These are phyloP conservation scores for Pseudozyma hubeiensis DNA, from an alignment of 1,284 basidiomycete genomes.

Conservation along the genomic window DNA sequence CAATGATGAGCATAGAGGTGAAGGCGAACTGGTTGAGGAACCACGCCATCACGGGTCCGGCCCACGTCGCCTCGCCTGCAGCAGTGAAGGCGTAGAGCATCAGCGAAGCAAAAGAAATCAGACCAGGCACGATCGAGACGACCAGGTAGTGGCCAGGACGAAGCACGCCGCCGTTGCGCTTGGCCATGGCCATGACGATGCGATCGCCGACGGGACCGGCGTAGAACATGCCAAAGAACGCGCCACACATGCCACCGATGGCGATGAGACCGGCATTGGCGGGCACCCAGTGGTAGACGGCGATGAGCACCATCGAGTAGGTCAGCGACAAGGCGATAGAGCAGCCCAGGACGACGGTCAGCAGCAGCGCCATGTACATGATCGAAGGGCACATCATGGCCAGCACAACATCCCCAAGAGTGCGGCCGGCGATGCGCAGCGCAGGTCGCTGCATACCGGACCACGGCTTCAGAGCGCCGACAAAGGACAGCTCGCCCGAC, in stretches of 20 bases:
- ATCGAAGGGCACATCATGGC: slow-evolving; percentile 6
- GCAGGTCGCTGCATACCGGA: slow-evolving; percentile 2
- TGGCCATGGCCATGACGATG: slow-evolving; percentile 8
- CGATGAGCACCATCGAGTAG: slow-evolving; percentile 4
- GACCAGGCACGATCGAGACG: slow-evolving; percentile 1
- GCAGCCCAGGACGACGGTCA: slow-evolving; percentile 3
- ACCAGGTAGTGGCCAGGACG: slow-evolving; percentile 7
- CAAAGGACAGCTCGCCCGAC: background rate
- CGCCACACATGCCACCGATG: slow-evolving; percentile 3
- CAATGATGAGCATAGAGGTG: slow-evolving; percentile 4
- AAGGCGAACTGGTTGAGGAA: slow-evolving; percentile 6
- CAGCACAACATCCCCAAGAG: slow-evolving; percentile 6
- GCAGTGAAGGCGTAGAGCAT: slow-evolving; percentile 4
- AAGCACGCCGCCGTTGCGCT: slow-evolving; percentile 7
- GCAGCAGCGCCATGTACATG: slow-evolving; percentile 10
- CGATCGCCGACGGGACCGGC: slow-evolving; percentile 1
- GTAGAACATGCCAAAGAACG: slow-evolving; percentile 8
- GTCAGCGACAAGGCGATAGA: slow-evolving; percentile 6
- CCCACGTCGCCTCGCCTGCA: background rate
- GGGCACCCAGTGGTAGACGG: slow-evolving; percentile 6
- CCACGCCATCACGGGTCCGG: slow-evolving; percentile 1
- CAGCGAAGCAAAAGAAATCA: background rate
- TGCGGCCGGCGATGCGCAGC: slow-evolving; percentile 2
- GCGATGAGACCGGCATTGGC: slow-evolving; percentile 5
- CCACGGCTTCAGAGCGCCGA: slow-evolving; percentile 6